phyloP scores from a whole-genome alignment of 2,329 filamentous ascomycete species.

The Fusarium annulatum region DNA sequence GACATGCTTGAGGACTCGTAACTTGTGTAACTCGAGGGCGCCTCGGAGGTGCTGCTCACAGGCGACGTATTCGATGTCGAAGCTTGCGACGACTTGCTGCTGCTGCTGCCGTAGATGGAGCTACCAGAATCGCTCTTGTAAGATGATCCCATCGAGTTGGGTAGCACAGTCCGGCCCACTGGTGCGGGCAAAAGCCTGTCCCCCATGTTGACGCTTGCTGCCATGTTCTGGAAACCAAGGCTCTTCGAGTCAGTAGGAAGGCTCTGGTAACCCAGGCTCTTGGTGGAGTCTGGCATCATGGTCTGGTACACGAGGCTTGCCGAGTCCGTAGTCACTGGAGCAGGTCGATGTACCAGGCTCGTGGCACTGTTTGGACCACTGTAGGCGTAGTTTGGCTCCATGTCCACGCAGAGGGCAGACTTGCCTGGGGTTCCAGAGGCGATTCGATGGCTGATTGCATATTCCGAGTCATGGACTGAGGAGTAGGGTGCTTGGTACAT shows the following conservation, averaged over 20 bases:
- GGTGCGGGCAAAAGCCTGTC: constrained; percentile 40
- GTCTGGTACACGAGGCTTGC: constrained; percentile 4
- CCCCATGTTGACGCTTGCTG: constrained; percentile 24
- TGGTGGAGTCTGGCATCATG: constrained; percentile 15
- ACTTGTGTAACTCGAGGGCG: constrained; percentile 38
- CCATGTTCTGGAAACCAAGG: constrained; percentile 37
- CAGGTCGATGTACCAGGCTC: constrained; percentile 26
- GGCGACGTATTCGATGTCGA: constrained; percentile 36
- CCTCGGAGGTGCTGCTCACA: constrained; percentile 36
- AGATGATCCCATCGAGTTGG: constrained; percentile 31
- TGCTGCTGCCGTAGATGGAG: constrained; percentile 37
- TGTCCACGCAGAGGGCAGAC: constrained; percentile 42
- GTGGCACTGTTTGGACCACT: constrained; percentile 21
- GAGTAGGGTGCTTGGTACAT: constrained; percentile 40
- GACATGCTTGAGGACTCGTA: constrained; percentile 41
- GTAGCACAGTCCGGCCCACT: constrained; percentile 26
- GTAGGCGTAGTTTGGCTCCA: constrained; percentile 46
- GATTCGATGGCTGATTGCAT: constrained; percentile 46
- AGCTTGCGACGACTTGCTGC: constrained; percentile 33
- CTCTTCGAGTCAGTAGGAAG: background rate
- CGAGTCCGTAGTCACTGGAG: constrained; percentile 12
- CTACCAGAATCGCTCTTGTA: constrained; percentile 45
- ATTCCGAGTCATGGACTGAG: constrained; percentile 38
- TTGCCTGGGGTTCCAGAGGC: constrained; percentile 31
- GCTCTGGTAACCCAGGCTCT: constrained; percentile 1